A percentile compares a stretch with the other conserved stretches of the same genome.
phyloP scores from a whole-genome alignment of 208 protist genomes.

The Trypanosoma scelopori region DNA sequence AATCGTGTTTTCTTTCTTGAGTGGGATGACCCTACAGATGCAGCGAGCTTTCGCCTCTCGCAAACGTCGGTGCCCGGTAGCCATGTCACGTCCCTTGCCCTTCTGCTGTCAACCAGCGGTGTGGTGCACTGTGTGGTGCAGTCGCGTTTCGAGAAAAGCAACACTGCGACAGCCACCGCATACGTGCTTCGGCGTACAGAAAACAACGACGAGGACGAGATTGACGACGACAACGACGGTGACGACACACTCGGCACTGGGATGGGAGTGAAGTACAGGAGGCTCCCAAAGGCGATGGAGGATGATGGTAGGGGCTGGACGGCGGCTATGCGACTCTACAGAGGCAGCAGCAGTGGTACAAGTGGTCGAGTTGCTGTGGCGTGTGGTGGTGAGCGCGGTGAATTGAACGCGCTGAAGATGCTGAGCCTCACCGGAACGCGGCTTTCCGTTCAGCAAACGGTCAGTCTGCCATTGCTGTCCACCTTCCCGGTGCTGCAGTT shows the following conservation, averaged over 20 bases:
- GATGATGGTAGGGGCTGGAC: slow-evolving; percentile 29
- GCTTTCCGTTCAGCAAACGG: slow-evolving; percentile 33
- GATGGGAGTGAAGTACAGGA: slow-evolving; percentile 40
- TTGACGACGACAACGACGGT: slow-evolving; percentile 14
- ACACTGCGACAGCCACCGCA: slow-evolving; percentile 9
- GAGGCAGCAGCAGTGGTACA: slow-evolving; percentile 3
- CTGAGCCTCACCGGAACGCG: slow-evolving; percentile 40
- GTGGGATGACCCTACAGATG: slow-evolving; percentile 22
- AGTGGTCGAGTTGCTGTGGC: slow-evolving; percentile 29
- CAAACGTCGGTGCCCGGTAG: slow-evolving; percentile 22
- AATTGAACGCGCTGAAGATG: slow-evolving; percentile 31
- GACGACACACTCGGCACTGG: not conserved
- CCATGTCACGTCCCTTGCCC: slow-evolving; percentile 26
- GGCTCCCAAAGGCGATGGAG: slow-evolving; percentile 38
- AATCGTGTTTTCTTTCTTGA: slow-evolving; percentile 32
- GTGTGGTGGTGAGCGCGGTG: slow-evolving; percentile 19
- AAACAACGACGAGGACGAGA: not conserved
- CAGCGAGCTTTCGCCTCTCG: slow-evolving; percentile 20
- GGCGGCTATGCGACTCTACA: slow-evolving; percentile 10
- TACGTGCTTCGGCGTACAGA: slow-evolving; percentile 48
- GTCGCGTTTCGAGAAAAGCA: slow-evolving; percentile 11
- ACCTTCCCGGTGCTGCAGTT: slow-evolving; percentile 47
- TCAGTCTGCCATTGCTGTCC: slow-evolving; percentile 38
- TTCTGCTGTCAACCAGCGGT: slow-evolving; percentile 35
- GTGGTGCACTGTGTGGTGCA: slow-evolving; percentile 59